A percentile compares a stretch with the other conserved stretches of the same genome.
Evolutionary conservation across 139 green algal genomes (phyloP).

Genomic region (Mesostigma viride): DNA sequence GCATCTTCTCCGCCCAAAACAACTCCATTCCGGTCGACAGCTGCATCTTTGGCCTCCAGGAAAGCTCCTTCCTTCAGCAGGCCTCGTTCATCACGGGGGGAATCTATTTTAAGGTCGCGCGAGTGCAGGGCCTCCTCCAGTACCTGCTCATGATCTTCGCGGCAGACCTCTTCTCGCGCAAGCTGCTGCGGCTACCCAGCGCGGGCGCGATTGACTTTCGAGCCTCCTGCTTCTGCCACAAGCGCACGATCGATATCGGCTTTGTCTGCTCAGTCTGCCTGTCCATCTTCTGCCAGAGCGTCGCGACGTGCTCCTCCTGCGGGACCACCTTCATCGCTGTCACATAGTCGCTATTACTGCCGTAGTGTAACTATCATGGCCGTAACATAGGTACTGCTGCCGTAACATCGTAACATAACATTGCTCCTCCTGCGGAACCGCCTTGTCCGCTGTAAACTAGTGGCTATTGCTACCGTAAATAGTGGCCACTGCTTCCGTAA

Average conservation of each 20-base stretch:
- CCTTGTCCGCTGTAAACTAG: too few species aligned
- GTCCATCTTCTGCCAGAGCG: constrained; percentile 65
- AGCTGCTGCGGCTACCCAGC: constrained; percentile 26
- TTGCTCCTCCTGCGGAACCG: too few species aligned
- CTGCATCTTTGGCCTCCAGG: constrained; percentile 40
- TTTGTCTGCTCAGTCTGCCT: constrained; percentile 79
- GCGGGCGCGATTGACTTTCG: constrained; percentile 55
- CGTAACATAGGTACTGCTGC: too few species aligned
- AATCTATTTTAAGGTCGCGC: constrained; percentile 39
- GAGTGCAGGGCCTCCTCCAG: constrained; percentile 38
- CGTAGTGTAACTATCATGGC: too few species aligned
- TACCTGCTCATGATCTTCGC: constrained; percentile 34
- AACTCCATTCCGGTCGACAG: constrained; percentile 46
- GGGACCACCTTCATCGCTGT: constrained; percentile 47
- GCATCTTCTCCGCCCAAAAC: constrained; percentile 58
- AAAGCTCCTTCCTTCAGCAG: constrained; percentile 66
- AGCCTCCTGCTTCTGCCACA: constrained; percentile 42
- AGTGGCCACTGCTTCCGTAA: too few species aligned
- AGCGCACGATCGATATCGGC: constrained; percentile 52
- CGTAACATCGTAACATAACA: too few species aligned
- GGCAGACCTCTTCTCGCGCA: constrained; percentile 35
- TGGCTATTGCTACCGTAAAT: too few species aligned
- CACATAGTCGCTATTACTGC: too few species aligned
- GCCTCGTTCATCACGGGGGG: constrained; percentile 49
- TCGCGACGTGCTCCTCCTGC: constrained; percentile 45